A percentile compares a stretch with the other conserved stretches of the same genome.
phyloP scores from a whole-genome alignment of 306 rosid genomes.

The Vigna hirtella region DNA sequence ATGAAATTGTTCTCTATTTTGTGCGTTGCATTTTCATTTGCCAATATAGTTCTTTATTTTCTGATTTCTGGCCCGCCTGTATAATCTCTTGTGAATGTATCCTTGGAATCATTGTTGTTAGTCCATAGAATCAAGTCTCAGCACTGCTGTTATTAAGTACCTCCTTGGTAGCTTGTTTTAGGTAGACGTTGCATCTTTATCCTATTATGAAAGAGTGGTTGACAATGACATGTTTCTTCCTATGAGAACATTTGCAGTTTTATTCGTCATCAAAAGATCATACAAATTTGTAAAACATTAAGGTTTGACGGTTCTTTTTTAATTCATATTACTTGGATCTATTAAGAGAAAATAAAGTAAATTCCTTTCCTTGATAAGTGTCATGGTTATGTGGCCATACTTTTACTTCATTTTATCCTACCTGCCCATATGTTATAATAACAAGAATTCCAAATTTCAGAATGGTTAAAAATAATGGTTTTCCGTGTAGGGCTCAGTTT shows the following conservation, averaged over 20 bases:
- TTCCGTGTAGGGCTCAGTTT: constrained; percentile 6
- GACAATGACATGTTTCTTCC: constrained; percentile 6
- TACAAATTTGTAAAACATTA: constrained; percentile 29
- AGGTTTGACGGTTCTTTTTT: constrained; percentile 19
- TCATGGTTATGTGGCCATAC: constrained; percentile 33
- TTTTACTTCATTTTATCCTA: constrained; percentile 25
- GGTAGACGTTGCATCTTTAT: not conserved
- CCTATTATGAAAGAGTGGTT: constrained; percentile 1
- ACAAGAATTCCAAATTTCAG: constrained; percentile 34
- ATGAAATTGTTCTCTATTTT: constrained; percentile 35
- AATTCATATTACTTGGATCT: constrained; percentile 19
- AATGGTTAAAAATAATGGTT: constrained; percentile 20
- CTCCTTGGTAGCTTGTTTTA: constrained; percentile 16
- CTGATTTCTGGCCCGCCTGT: not conserved
- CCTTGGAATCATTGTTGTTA: constrained; percentile 27
- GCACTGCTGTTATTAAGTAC: constrained; percentile 5
- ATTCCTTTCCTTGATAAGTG: constrained; percentile 27
- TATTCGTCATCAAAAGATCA: constrained; percentile 22
- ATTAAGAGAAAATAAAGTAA: constrained; percentile 30
- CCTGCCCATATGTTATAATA: constrained; percentile 5
- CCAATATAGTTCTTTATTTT: constrained; percentile 19
- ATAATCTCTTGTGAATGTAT: constrained; percentile 24
- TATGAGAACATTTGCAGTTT: constrained; percentile 14
- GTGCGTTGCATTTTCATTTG: constrained; percentile 20
- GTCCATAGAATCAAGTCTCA: constrained; percentile 27